phyloP scores from a whole-genome alignment of 1,284 basidiomycete genomes.

The Xanthoconium separans region DNA sequence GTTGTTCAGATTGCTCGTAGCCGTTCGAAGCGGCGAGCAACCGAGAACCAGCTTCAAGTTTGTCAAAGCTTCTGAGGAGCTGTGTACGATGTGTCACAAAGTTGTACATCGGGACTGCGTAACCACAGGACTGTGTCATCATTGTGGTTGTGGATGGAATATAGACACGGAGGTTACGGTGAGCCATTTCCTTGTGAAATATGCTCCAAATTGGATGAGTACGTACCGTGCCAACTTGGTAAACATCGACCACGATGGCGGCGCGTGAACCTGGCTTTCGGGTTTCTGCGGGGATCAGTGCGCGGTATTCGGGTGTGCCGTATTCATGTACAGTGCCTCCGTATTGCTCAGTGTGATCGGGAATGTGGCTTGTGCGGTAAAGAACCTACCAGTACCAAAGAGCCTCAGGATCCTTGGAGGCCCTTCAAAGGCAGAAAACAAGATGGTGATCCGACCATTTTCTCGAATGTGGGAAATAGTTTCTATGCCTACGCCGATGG shows the following conservation, averaged over 20 bases:
- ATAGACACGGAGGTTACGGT: not conserved
- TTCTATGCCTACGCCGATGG: conserved; percentile 40
- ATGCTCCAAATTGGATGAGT: not conserved
- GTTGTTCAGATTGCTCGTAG: not conserved
- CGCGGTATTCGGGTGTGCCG: conserved; percentile 49
- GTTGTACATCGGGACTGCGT: conserved; percentile 48
- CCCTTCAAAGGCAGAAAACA: conserved; percentile 56
- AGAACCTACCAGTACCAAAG: conserved; percentile 44
- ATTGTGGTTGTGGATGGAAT: not conserved
- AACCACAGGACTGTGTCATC: conserved; percentile 54
- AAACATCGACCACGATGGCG: conserved; percentile 49
- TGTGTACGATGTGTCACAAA: conserved; percentile 46
- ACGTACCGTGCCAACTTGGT: conserved; percentile 52
- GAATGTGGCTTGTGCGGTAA: not conserved
- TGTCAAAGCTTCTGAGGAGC: conserved; percentile 34
- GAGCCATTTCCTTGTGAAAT: not conserved
- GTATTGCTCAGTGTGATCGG: conserved; percentile 2
- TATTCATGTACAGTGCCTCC: conserved; percentile 51
- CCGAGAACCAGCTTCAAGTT: conserved; percentile 32
- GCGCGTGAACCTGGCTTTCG: conserved; percentile 52
- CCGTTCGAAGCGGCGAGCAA: not conserved
- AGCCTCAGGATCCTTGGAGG: conserved; percentile 50
- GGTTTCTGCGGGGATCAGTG: conserved; percentile 39
- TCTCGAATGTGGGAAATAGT: conserved; percentile 56
- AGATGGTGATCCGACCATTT: conserved; percentile 53